phyloP scores from a whole-genome alignment of 768 basidiomycete genomes.

The Suillus plorans region DNA sequence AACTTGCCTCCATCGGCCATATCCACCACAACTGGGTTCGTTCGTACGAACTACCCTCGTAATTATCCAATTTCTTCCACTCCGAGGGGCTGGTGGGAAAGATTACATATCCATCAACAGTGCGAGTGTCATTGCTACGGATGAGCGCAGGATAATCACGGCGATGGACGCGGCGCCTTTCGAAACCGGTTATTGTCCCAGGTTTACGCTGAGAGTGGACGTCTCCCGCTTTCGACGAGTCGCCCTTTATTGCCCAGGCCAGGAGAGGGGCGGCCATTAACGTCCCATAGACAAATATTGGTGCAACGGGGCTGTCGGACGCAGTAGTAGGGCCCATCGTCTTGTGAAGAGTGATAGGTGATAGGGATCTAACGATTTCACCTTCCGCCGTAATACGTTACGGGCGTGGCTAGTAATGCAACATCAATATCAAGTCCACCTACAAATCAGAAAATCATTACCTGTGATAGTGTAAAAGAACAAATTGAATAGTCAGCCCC shows the following conservation, averaged over 20 bases:
- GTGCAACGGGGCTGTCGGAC: not conserved
- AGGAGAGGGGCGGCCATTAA: not conserved
- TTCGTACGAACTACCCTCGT: not conserved
- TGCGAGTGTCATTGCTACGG: not conserved
- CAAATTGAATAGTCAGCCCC: not conserved
- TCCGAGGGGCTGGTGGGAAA: not conserved
- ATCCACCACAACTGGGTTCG: not conserved
- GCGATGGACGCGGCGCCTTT: not conserved
- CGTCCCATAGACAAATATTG: not conserved
- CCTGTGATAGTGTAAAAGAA: not conserved
- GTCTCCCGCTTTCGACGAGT: not conserved
- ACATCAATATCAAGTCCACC: not conserved
- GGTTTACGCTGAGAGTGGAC: not conserved
- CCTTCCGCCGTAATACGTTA: not conserved
- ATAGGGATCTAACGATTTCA: not conserved
- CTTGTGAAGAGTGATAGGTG: not conserved
- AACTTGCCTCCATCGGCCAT: not conserved
- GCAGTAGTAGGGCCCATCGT: not conserved
- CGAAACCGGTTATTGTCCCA: not conserved
- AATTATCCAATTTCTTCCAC: not conserved
- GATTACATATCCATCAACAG: not conserved
- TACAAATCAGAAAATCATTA: not conserved
- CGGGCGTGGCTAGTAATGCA: not conserved
- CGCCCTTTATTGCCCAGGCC: not conserved
- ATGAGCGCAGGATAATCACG: not conserved